These are phyloP conservation scores for Borovskyia barvae DNA, from an alignment of 208 protist species.

Conservation along the genomic window DNA sequence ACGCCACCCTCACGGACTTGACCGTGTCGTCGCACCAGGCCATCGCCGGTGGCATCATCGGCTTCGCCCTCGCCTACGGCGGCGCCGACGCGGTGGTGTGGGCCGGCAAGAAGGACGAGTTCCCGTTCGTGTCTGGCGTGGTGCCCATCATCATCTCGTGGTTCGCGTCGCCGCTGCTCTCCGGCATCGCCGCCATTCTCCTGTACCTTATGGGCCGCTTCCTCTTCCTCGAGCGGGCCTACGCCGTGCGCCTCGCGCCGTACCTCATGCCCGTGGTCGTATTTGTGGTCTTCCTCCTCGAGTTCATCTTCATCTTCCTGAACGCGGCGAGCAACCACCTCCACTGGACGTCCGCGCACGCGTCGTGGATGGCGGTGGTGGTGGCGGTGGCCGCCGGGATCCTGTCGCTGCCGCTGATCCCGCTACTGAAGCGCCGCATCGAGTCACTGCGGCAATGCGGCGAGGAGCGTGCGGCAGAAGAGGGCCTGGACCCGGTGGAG, in stretches of 20 bases:
- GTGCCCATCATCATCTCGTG: conserved; percentile 62
- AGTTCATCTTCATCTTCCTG: conserved; percentile 67
- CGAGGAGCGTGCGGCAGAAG: conserved; percentile 26
- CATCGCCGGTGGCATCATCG: conserved; percentile 65
- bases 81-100: conserved; percentile 45
- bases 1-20: conserved; percentile 45
- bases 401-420: conserved; percentile 40
- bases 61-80: conserved; percentile 70
- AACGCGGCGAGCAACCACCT: conserved; percentile 50
- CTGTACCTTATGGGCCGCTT: conserved; percentile 37
- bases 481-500: conserved; percentile 25
- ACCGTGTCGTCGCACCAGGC: conserved; percentile 64
- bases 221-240: conserved; percentile 35
- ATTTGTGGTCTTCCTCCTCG: conserved; percentile 50
- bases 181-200: conserved; percentile 32
- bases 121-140: conserved; percentile 54
- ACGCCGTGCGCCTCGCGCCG: conserved; percentile 32
- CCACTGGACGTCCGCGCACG: conserved; percentile 25
- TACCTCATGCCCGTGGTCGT: conserved; percentile 47
- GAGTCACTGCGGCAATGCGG: conserved; percentile 6
- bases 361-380: conserved; percentile 49
- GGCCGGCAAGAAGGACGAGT: conserved; percentile 33
- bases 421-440: conserved; percentile 37
- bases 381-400: conserved; percentile 35
- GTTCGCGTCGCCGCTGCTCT: conserved; percentile 57